These are phyloP conservation scores for Flueggea neowawraea DNA, from an alignment of 441 rosid species.

Conservation along the genomic window DNA sequence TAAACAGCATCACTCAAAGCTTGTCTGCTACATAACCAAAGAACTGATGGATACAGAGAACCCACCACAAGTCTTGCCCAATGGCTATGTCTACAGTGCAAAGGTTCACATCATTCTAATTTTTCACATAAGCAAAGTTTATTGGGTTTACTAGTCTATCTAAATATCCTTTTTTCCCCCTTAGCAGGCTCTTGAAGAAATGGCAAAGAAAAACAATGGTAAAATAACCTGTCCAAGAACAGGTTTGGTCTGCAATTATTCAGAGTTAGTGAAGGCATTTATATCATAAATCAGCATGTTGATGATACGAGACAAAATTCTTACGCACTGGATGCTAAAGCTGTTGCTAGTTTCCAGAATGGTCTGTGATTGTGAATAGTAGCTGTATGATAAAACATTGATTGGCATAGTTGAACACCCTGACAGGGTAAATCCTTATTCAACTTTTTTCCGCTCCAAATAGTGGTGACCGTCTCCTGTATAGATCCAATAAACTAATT, in stretches of 20 bases:
- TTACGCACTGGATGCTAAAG: no score
- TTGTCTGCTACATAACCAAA: constrained; percentile 90
- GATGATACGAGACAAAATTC: no score
- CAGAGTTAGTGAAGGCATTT: constrained; percentile 80
- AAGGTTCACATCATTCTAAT: constrained; percentile 47
- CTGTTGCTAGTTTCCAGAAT: no score
- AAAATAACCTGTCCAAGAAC: constrained; percentile 83
- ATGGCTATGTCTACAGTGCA: constrained; percentile 87
- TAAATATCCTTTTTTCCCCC: neutral
- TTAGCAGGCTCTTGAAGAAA: constrained; percentile 91
- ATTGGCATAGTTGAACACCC: no score
- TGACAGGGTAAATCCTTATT: no score
- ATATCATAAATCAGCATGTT: constrained; percentile 44
- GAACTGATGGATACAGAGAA: constrained; percentile 97
- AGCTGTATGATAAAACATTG: no score
- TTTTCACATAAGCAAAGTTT: neutral
- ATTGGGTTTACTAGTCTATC: constrained; percentile 3
- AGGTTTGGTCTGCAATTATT: constrained; percentile 48
- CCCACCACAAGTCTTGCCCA: constrained; percentile 93
- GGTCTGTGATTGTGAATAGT: no score
- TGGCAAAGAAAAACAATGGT: constrained; percentile 76
- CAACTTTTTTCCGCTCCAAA: no score
- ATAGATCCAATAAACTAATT: no score
- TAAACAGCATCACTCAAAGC: constrained; percentile 94
- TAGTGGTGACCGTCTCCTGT: no score